Percentiles rank a stretch among this genome's conserved stretches.
phyloP scores from a whole-genome alignment of 352 stramenopile species.

The Elongisporangium senticosum region DNA sequence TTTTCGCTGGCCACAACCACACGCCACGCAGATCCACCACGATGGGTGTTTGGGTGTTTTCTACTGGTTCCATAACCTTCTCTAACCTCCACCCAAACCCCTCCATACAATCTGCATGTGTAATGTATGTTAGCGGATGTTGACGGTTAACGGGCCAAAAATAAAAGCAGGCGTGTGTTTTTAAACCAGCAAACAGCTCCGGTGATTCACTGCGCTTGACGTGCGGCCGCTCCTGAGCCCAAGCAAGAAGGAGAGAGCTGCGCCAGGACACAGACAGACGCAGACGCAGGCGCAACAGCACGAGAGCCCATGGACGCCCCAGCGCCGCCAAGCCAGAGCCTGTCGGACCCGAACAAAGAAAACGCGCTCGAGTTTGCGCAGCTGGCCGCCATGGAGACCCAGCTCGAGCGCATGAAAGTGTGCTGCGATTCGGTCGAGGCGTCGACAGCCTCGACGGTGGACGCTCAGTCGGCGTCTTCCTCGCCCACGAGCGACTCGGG shows the following conservation, averaged over 20 bases:
- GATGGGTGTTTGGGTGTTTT: too few relatives aligned
- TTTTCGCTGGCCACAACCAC: background rate
- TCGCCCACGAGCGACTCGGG: conserved; percentile 14
- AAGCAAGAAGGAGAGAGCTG: background rate
- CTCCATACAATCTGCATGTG: background rate
- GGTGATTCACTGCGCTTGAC: background rate
- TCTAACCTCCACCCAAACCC: background rate
- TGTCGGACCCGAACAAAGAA: conserved; percentile 5
- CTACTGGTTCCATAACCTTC: background rate
- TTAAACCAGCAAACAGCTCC: background rate
- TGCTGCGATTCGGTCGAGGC: conserved; percentile 24
- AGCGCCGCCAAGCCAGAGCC: background rate
- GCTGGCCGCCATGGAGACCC: background rate
- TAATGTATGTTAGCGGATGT: conserved; percentile 3
- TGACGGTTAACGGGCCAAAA: background rate
- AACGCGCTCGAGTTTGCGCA: conserved; percentile 4
- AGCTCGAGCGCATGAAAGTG: conserved; percentile 14
- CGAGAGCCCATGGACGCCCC: background rate
- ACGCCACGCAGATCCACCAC: background rate
- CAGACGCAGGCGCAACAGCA: conserved; percentile 6
- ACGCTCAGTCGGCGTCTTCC: conserved; percentile 11
- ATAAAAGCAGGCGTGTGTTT: background rate
- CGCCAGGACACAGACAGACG: too few relatives aligned
- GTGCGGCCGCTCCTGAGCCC: background rate
- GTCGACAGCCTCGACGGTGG: conserved; percentile 21